Conservation (phyloP, 495 filamentous ascomycete species). For the Aspergillus affinis region DNA sequence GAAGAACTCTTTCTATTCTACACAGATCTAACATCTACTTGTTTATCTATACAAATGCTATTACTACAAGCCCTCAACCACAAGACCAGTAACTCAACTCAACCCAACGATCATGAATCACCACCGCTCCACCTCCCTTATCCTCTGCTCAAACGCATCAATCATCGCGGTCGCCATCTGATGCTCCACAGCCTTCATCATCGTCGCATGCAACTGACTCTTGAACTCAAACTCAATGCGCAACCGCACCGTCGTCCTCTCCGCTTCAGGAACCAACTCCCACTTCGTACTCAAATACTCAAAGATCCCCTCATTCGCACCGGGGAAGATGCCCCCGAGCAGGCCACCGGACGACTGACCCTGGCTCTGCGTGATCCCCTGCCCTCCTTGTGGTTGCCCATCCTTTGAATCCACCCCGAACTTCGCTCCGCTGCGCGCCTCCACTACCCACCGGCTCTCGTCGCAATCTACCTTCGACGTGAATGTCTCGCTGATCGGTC, state of each 20-base stretch:
- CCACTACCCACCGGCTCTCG: conserved; percentile 57
- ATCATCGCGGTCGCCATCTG: conserved; percentile 87
- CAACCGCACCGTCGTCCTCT: conserved; percentile 68
- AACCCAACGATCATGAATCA: neutral
- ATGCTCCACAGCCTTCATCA: conserved; percentile 77
- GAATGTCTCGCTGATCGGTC: conserved; percentile 77
- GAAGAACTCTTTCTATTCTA: neutral
- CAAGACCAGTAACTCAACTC: neutral
- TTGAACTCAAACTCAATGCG: conserved; percentile 76
- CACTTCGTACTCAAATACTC: conserved; percentile 75
- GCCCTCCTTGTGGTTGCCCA: conserved; percentile 4
- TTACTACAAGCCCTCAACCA: neutral
- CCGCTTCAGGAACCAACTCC: conserved; percentile 54
- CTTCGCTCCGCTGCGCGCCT: conserved; percentile 71
- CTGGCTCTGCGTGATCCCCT: neutral
- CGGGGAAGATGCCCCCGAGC: conserved; percentile 31
- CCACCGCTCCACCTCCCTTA: conserved; percentile 48
- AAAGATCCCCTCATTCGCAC: conserved; percentile 60
- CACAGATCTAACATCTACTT: neutral
- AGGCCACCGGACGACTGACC: neutral
- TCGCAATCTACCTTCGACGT: conserved; percentile 73
- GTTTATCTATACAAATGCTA: neutral
- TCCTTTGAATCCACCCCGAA: conserved; percentile 22
- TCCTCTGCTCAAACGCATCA: conserved; percentile 85
- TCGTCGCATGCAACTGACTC: conserved; percentile 76